Evolutionary conservation across 441 rosid genomes (phyloP).

Genomic region (Kokia cookei): DNA sequence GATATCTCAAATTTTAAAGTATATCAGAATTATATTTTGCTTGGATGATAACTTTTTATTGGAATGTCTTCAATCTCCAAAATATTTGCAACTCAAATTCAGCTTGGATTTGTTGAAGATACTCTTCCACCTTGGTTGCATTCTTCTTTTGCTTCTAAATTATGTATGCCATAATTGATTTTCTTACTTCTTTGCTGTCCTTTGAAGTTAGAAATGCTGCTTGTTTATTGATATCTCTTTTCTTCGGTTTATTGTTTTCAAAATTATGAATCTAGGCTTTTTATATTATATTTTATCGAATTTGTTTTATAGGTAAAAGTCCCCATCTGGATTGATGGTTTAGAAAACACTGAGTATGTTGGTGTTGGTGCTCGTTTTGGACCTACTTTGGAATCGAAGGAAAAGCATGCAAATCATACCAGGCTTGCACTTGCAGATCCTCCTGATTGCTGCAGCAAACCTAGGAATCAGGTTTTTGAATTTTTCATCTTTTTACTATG

Average conservation of each 20-base stretch:
- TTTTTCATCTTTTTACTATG: background rate
- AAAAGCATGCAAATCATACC: conserved; percentile 37
- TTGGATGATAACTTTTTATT: background rate
- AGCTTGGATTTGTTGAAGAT: background rate
- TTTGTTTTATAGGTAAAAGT: conserved; percentile 38
- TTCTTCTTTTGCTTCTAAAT: background rate
- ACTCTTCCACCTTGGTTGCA: background rate
- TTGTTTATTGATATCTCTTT: background rate
- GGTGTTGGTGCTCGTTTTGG: conserved; percentile 62
- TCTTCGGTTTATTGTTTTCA: background rate
- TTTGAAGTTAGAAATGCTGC: background rate
- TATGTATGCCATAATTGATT: background rate
- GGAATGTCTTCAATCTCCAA: background rate
- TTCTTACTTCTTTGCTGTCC: background rate
- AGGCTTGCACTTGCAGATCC: conserved; percentile 42
- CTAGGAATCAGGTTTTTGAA: conserved; percentile 39
- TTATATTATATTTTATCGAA: background rate
- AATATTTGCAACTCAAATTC: background rate
- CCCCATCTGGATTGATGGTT: conserved; percentile 33
- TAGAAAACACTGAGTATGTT: conserved; percentile 38
- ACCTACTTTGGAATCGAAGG: conserved; percentile 44
- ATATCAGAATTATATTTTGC: background rate
- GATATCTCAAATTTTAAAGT: background rate
- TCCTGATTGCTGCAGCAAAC: conserved; percentile 42
- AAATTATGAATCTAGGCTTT: background rate